These are phyloP conservation scores for Chaetomium globosum DNA, from an alignment of 2,329 filamentous ascomycete genomes.

Conservation along the genomic window DNA sequence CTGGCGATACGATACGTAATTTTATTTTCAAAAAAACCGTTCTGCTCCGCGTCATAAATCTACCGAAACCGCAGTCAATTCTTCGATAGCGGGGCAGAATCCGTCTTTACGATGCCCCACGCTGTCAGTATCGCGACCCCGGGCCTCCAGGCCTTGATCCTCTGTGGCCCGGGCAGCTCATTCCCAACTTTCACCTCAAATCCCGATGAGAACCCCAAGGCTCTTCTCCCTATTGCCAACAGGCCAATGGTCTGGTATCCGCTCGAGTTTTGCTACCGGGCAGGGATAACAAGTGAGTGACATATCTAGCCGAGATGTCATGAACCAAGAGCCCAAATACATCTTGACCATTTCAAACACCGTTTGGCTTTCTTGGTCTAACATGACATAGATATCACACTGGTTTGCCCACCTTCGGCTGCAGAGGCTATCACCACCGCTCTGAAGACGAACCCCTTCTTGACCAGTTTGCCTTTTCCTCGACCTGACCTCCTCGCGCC, in stretches of 20 bases:
- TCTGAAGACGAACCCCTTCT: constrained; percentile 74
- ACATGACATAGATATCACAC: constrained; percentile 58
- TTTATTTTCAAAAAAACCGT: background rate
- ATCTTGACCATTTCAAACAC: background rate
- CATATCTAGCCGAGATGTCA: background rate
- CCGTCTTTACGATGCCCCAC: constrained; percentile 66
- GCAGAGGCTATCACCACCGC: constrained; percentile 68
- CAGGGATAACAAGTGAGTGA: constrained; percentile 68
- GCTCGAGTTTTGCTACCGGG: constrained; percentile 80
- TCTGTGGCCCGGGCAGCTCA: constrained; percentile 80
- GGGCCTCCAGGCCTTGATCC: constrained; percentile 79
- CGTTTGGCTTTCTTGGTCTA: constrained; percentile 28
- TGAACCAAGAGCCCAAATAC: background rate
- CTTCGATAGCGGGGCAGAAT: constrained; percentile 17
- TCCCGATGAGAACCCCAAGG: constrained; percentile 79
- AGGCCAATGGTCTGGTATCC: constrained; percentile 89
- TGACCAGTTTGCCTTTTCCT: constrained; percentile 72
- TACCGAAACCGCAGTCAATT: background rate
- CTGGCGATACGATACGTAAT: background rate
- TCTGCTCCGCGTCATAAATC: background rate
- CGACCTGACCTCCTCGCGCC: constrained; percentile 78
- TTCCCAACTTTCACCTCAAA: constrained; percentile 82
- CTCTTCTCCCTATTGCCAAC: constrained; percentile 79
- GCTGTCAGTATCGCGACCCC: constrained; percentile 71
- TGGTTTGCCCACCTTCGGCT: constrained; percentile 67